Conservation (phyloP, 768 basidiomycete species). For the Clitopilus hobsonii region DNA sequence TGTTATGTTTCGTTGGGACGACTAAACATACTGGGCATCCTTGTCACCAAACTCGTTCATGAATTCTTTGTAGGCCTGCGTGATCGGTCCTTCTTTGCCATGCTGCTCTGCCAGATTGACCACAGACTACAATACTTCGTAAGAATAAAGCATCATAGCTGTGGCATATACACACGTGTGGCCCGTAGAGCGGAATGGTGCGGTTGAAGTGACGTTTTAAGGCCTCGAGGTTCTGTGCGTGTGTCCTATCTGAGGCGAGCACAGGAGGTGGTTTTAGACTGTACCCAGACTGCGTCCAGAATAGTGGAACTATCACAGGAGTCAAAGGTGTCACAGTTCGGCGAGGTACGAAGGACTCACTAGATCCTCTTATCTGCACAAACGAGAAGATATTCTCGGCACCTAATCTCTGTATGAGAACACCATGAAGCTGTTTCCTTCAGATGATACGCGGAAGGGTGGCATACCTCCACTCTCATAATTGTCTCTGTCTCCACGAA, state of each 20-base stretch:
- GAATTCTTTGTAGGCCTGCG: slow-evolving; percentile 71
- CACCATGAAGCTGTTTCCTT: no score
- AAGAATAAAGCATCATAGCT: slow-evolving; percentile 4
- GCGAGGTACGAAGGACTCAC: slow-evolving; percentile 43
- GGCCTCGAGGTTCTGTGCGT: slow-evolving; percentile 64
- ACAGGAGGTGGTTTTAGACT: slow-evolving; percentile 85
- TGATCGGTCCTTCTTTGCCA: slow-evolving; percentile 83
- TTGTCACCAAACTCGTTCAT: slow-evolving; percentile 51
- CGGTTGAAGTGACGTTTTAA: slow-evolving; percentile 71
- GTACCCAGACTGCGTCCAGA: slow-evolving; percentile 88
- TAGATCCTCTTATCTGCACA: slow-evolving; percentile 89
- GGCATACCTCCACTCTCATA: slow-evolving; percentile 71
- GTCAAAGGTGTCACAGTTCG: slow-evolving; percentile 7
- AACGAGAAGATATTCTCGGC: slow-evolving; percentile 80
- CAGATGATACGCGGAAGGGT: no score
- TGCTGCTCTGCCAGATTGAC: slow-evolving; percentile 89
- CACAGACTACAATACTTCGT: slow-evolving; percentile 45
- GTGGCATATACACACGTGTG: slow-evolving; percentile 47
- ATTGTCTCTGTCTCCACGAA: slow-evolving; percentile 95
- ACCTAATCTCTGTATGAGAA: slow-evolving; percentile 82
- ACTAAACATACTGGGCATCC: slow-evolving; percentile 47
- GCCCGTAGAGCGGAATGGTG: slow-evolving; percentile 66
- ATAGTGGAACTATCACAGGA: slow-evolving; percentile 69
- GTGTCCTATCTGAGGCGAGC: slow-evolving; percentile 68
- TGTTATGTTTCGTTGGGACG: no score